These are phyloP conservation scores for Apiospora hydei DNA, from an alignment of 2,329 filamentous ascomycete genomes.

Conservation along the genomic window DNA sequence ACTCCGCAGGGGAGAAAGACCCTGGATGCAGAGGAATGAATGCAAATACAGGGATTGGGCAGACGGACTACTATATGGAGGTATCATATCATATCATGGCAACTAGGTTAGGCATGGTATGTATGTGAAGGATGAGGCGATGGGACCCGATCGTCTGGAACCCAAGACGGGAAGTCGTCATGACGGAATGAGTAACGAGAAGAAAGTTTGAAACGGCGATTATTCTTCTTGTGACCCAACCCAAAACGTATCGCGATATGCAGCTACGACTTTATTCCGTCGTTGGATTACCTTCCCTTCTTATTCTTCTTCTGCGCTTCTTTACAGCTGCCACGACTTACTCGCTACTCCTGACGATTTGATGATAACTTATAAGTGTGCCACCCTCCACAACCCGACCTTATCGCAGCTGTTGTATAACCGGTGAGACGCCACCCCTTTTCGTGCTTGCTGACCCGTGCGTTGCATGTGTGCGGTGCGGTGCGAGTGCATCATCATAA, in stretches of 20 bases:
- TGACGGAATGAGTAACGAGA: not conserved
- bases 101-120: not conserved
- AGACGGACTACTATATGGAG: not conserved
- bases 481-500: not conserved
- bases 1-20: not conserved
- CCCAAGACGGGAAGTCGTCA: not conserved
- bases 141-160: conserved; percentile 1
- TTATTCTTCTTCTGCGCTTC: not conserved
- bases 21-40: not conserved
- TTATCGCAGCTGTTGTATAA: conserved; percentile 18
- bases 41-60: not conserved
- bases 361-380: not conserved
- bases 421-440: not conserved
- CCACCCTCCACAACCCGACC: not conserved
- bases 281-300: not conserved
- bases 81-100: not conserved
- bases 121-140: not conserved
- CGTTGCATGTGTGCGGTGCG: not conserved
- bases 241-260: not conserved
- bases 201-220: not conserved
- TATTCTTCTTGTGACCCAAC: not conserved
- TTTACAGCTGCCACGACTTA: not conserved
- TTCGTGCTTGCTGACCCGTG: not conserved
- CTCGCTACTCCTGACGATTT: not conserved
- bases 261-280: not conserved